A percentile compares a stretch with the other conserved stretches of the same genome.
These are phyloP conservation scores for Linnemannia zychae DNA, from an alignment of 192 early-diverging fungal species.

Conservation along the genomic window DNA sequence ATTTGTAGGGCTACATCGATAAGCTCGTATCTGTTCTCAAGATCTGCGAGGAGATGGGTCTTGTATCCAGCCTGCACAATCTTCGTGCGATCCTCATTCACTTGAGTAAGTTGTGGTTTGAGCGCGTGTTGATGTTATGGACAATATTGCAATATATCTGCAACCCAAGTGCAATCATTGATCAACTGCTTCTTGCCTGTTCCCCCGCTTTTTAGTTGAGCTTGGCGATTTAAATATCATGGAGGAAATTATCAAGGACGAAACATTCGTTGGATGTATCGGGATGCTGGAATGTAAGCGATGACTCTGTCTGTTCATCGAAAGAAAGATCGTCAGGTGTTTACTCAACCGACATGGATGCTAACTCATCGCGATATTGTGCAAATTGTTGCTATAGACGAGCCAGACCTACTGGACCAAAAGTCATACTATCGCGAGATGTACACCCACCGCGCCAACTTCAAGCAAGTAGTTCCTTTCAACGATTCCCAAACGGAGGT, in stretches of 20 bases:
- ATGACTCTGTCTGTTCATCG: neutral
- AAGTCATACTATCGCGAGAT: conserved; percentile 83
- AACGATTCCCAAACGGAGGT: conserved; percentile 69
- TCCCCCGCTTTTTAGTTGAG: conserved; percentile 63
- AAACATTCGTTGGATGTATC: conserved; percentile 73
- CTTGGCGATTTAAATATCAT: conserved; percentile 84
- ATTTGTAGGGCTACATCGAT: conserved; percentile 76
- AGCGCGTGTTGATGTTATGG: neutral
- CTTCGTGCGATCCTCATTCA: conserved; percentile 55
- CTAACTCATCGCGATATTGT: neutral
- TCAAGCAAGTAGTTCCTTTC: conserved; percentile 84
- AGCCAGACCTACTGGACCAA: conserved; percentile 72
- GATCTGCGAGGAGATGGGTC: conserved; percentile 85
- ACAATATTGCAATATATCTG: neutral
- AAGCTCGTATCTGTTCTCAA: conserved; percentile 77
- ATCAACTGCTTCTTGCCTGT: neutral
- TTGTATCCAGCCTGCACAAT: conserved; percentile 72
- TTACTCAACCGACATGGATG: neutral
- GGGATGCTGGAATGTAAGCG: conserved; percentile 90
- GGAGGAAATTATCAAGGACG: conserved; percentile 81
- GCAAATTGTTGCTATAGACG: conserved; percentile 65
- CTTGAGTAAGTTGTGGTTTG: neutral
- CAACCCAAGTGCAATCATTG: neutral
- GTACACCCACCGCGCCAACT: conserved; percentile 66
- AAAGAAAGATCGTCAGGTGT: neutral